Evolutionary conservation across 805 yeast genomes (phyloP), one percentile per base, ranked within the genome.

Genomic region (Diddensiella caesifluorescens): DNA sequence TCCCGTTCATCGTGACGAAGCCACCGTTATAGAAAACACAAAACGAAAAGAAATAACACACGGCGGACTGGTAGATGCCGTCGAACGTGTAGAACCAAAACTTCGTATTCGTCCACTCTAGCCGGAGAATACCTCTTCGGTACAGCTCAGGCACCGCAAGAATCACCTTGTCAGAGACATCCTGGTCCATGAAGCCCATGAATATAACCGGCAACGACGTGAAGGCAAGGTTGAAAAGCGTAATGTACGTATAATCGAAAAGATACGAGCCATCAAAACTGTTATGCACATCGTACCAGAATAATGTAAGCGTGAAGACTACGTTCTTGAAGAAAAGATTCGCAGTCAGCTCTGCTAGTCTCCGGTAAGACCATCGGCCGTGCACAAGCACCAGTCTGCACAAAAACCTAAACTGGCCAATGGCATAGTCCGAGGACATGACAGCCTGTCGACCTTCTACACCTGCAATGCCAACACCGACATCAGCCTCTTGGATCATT

Each of bases 401-500:
- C 50, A 83, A 62, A 60, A 69, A 84, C 48, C 86, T 63, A 66
- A 83, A 83, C 60, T 83, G 92, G 2, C 88, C 94, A 54, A 83
- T 68, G 2, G 88, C 90, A 60, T 81, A 83, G 65, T 83, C 94
- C 0, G 89, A 77, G 1, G 87, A 77, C 94, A 83, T 83, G 6
- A 80, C 92, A 1, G 94, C 94, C 56, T 83, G 89, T 39, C 92
- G 65, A 46, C 94, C 94, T 64, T 83, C 94, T 53, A 82, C 85
- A 50, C 94, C 94, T 4, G 88, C 90, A 55, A 83, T 83, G 49
- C 94, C 94, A 28, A 84, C 80, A 44, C 94, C 94, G 25, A 84
- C 78, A 58, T 84, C 81, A 3, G 94, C 90, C 25, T 85, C 83
- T 55, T 83, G 90, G 48, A 83, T 84, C 94, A 83, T 83, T 5